phyloP scores from a whole-genome alignment of 306 rosid species.

The Notholithocarpus densiflorus region DNA sequence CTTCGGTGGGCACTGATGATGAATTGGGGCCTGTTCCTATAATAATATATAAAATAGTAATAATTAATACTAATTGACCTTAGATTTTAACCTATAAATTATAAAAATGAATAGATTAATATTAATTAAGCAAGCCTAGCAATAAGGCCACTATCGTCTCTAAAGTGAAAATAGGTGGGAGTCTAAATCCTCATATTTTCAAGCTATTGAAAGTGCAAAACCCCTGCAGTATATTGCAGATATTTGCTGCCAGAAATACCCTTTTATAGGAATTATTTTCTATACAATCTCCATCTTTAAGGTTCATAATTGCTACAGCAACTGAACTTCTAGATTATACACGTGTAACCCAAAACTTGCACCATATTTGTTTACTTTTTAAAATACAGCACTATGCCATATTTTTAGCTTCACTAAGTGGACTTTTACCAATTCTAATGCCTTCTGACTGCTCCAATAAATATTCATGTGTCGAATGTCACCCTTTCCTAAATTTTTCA shows the following conservation, averaged over 20 bases:
- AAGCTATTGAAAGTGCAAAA: background rate
- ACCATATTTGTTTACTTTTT: background rate
- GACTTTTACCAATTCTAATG: background rate
- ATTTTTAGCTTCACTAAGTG: background rate
- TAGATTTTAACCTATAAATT: background rate
- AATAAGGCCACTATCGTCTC: background rate
- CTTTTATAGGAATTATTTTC: background rate
- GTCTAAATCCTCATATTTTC: background rate
- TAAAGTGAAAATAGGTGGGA: background rate
- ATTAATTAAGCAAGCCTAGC: background rate
- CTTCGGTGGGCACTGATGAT: constrained; percentile 68
- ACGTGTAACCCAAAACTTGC: background rate
- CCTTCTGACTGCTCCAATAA: background rate
- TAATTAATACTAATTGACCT: constrained; percentile 24
- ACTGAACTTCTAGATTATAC: background rate
- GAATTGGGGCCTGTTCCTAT: constrained; percentile 75
- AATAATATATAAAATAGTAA: constrained; percentile 66
- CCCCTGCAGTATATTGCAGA: background rate
- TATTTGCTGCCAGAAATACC: background rate
- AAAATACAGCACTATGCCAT: background rate
- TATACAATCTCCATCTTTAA: background rate
- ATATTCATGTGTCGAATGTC: background rate
- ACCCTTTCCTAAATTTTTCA: background rate
- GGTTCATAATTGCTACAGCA: background rate
- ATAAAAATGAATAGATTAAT: background rate